Conservation (phyloP, 345 rosid species). For the Syzygium aromaticum region DNA sequence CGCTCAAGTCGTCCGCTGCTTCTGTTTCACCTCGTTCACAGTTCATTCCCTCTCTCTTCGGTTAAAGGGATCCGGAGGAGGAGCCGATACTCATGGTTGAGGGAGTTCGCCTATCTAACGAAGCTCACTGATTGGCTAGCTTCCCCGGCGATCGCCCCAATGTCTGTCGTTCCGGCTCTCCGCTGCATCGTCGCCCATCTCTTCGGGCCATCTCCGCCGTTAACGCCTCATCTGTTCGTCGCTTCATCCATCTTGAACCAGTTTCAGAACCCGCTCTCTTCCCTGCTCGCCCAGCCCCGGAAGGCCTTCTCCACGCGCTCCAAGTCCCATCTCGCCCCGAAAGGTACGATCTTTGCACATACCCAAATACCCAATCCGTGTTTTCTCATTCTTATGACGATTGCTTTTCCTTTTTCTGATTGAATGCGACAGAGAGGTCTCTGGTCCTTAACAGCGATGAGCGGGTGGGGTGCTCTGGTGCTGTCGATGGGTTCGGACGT, state of each 20-base stretch:
- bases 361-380: not conserved
- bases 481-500: slow-evolving; percentile 7
- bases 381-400: not conserved
- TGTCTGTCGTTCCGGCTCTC: slow-evolving; percentile 26
- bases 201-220: slow-evolving; percentile 8
- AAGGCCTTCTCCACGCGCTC: slow-evolving; percentile 18
- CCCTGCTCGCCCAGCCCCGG: slow-evolving; percentile 15
- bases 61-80: not conserved
- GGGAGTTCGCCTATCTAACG: not conserved
- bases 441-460: slow-evolving; percentile 44
- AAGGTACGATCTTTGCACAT: slow-evolving; percentile 17
- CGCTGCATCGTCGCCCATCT: slow-evolving; percentile 22
- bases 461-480: slow-evolving; percentile 28
- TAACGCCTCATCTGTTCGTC: not conserved
- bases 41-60: not conserved
- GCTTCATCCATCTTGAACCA: slow-evolving; percentile 4
- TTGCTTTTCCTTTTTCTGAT: not conserved
- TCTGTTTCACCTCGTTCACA: not conserved
- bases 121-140: not conserved
- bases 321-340: slow-evolving; percentile 28
- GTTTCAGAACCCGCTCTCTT: slow-evolving; percentile 11
- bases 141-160: not conserved
- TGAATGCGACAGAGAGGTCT: slow-evolving; percentile 22
- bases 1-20: not conserved
- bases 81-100: not conserved